Evolutionary conservation across 1,139 yeast genomes (phyloP), one percentile per base, ranked within the genome.

Genomic region (Protomyces inundatus): DNA sequence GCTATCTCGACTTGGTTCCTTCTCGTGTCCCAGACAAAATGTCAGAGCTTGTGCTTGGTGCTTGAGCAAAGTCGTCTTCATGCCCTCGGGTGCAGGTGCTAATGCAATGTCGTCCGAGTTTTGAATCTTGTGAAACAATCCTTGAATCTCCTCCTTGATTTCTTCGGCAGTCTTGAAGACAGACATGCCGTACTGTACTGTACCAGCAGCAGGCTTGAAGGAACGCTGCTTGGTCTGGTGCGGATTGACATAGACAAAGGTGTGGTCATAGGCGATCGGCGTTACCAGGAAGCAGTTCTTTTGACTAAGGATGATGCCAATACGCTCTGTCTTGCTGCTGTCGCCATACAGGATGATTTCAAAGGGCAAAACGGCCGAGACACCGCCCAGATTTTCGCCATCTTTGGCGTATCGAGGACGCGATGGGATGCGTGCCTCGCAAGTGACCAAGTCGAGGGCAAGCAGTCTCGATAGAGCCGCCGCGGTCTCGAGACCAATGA

Each of bases 1-100:
- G 5, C 32, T 34, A 16, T 30, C 36, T 10, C 34, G 45, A 9
- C 40, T 35, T 5, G 42, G 36, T 89, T 78, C 1, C 90, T 82
- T 75, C 90, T 97, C 52, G 90, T 84, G 0, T 97, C 90, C 74
- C 90, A 91, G 67, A 97, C 97, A 39, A 90, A 77, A 39, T 97
- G 97, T 97, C 90, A 60, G 52, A 6, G 64, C 64, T 54, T 60
- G 64, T n/a, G 32, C 33, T 36, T 60, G 64, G 34, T 60, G 64
- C 54, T 60, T 60, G 51, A 54, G 54, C 30, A 54, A 39, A 14
- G 54, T 5, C 33, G 64, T 54, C 10, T 39, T 37, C 45, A 60
- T 23, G 32, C 54, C 64, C 3, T 10, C 35, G 2, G 64, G 64
- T 10, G 46, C 42, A 7, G 45, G 50, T n/a, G 48, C 50, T n/a